These are phyloP conservation scores for Hippophae gyantsensis DNA, from an alignment of 306 rosid genomes.

Conservation along the genomic window DNA sequence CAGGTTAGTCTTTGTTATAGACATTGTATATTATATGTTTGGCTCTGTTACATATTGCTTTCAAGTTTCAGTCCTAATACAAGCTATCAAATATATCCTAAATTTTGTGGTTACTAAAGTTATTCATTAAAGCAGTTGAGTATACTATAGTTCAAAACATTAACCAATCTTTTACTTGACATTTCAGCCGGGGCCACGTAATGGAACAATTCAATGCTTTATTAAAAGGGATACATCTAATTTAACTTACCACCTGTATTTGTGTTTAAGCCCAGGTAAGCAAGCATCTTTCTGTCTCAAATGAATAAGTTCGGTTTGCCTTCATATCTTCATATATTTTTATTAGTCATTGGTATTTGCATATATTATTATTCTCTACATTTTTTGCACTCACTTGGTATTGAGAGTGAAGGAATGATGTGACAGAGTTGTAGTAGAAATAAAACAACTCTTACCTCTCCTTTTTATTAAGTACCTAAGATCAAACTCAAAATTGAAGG, in stretches of 20 bases:
- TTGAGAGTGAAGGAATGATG: no score
- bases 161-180: neutral
- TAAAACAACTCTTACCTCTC: no score
- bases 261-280: conserved; percentile 76
- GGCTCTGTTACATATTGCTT: neutral
- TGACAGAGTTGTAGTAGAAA: no score
- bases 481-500: no score
- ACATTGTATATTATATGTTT: conserved; percentile 1
- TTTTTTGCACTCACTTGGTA: no score
- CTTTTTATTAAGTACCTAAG: no score
- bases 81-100: neutral
- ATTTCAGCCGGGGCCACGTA: conserved; percentile 70
- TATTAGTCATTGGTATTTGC: neutral
- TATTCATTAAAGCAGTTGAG: neutral
- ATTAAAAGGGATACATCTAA: conserved; percentile 70
- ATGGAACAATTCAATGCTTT: conserved; percentile 69
- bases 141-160: neutral
- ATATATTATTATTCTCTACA: neutral
- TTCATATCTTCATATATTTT: neutral
- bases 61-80: conserved; percentile 1
- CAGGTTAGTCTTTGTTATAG: conserved; percentile 40
- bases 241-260: conserved; percentile 52
- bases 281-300: conserved; percentile 16
- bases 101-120: conserved; percentile 1
- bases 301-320: conserved; percentile 47